Base-by-base conservation (phyloP, 108 stramenopile species). In the Nannochloropsis salina region DNA sequence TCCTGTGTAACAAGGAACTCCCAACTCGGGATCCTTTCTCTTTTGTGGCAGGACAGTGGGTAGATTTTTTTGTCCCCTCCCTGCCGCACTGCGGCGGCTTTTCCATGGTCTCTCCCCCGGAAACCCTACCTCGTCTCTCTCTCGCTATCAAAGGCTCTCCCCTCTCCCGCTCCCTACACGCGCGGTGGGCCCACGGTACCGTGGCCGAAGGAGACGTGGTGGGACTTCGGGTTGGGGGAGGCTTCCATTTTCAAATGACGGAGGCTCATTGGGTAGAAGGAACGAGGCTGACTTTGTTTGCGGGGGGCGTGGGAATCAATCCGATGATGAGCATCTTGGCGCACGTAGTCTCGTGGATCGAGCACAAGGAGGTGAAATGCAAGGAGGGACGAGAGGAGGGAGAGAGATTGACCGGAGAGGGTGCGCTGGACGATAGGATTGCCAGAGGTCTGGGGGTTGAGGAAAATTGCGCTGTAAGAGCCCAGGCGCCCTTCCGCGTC, bases 221-320 rank as follows among this genome's bases (percentile, higher is more conserved):
- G 20, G 61, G 61, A 15, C 61, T 74, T n/a, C 15, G 3, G 61
- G 61, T 74, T n/a, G 61, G 61, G n/a, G 61, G 61, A 6, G 61
- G 61, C 4, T 74, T 74, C n/a, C 61, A 74, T n/a, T 74, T 74
- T 74, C 61, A 74, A 74, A 74, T 74, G 61, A 74, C 61, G 61
- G 61, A 74, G n/a, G 61, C 15, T 15, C 61, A 74, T n/a, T 74
- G 61, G 61, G n/a, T 3, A n/a, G n/a, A 74, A 1, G 61, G 61
- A n/a, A 74, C 61, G n/a, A 74, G 61, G 61, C 61, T 74, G 61
- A n/a, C n/a, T 15, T 8, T 74, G 61, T n/a, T 74, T 74, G 61
- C 61, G 61, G 61, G 61, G n/a, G 61, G 61, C 20, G 61, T 74
- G 61, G 61, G 61, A 15, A 74, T 74, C n/a, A 74, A 74, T 74